Percentiles rank a stretch among this genome's conserved stretches.
Conservation (phyloP, 306 rosid species). For the Trifolium fragiferum region DNA sequence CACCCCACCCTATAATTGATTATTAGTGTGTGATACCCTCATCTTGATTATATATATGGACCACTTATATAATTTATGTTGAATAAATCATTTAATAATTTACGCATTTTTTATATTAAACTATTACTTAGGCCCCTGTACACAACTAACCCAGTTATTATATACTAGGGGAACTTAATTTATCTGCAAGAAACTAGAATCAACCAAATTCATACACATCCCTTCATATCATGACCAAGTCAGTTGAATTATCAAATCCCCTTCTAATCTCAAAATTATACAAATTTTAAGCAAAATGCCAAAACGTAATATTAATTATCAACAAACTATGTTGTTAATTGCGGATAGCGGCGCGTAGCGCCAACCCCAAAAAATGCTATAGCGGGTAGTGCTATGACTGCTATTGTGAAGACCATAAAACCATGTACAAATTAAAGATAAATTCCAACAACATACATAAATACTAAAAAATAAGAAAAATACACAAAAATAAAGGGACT, state of each 20-base stretch:
- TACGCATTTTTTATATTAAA: neutral
- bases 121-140: neutral
- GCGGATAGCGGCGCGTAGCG: too few relatives aligned
- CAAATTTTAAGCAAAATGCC: neutral
- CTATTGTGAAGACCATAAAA: too few relatives aligned
- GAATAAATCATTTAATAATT: neutral
- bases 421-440: too few relatives aligned
- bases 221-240: neutral
- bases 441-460: too few relatives aligned
- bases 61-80: neutral
- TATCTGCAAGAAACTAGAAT: neutral
- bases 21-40: neutral
- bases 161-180: neutral
- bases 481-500: too few relatives aligned
- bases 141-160: neutral
- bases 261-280: slow-evolving; percentile 18
- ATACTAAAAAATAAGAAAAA: too few relatives aligned
- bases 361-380: too few relatives aligned
- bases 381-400: too few relatives aligned
- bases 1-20: neutral
- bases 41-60: neutral
- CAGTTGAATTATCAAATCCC: neutral
- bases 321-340: too few relatives aligned
- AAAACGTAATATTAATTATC: too few relatives aligned
- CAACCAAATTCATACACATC: neutral